Percentiles rank a stretch among this genome's conserved stretches.
Conservation (phyloP, 805 yeast species). For the Yamadazyma takamatsuzukensis region DNA sequence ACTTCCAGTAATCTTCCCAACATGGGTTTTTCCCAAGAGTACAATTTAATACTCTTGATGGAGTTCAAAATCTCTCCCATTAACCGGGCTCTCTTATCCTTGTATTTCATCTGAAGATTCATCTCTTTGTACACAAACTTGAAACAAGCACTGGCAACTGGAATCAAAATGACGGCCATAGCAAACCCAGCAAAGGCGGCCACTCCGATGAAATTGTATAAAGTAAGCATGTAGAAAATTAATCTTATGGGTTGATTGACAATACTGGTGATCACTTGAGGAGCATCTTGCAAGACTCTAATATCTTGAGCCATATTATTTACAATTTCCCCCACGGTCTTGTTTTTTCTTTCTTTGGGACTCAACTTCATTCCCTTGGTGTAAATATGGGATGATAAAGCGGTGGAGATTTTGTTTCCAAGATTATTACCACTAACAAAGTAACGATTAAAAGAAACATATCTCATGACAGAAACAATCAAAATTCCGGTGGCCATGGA, state of each 20-base stretch:
- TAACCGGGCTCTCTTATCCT: conserved; percentile 34
- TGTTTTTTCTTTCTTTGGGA: conserved; percentile 28
- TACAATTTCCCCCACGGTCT: conserved; percentile 31
- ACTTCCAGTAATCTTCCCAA: conserved; percentile 25
- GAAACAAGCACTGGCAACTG: conserved; percentile 23
- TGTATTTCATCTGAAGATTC: conserved; percentile 23
- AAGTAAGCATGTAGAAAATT: conserved; percentile 24
- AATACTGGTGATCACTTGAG: conserved; percentile 16
- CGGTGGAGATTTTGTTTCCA: conserved; percentile 15
- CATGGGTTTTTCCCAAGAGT: conserved; percentile 43
- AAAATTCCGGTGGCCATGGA: conserved; percentile 23
- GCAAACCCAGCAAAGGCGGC: conserved; percentile 36
- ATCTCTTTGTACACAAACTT: conserved; percentile 9
- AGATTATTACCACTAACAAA: conserved; percentile 12
- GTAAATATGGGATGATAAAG: conserved; percentile 23
- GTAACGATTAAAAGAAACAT: conserved; percentile 20
- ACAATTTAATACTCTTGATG: conserved; percentile 36
- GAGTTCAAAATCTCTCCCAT: conserved; percentile 36
- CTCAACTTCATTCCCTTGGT: conserved; percentile 25
- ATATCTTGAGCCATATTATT: conserved; percentile 31
- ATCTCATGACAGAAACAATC: conserved; percentile 20
- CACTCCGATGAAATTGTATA: conserved; percentile 30
- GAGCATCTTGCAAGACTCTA: conserved; percentile 13
- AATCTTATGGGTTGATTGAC: conserved; percentile 23
- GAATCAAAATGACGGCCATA: conserved; percentile 29